Percentiles rank a stretch among this genome's conserved stretches.
These are phyloP conservation scores for Pholiota conissans DNA, from an alignment of 768 basidiomycete genomes.

Conservation along the genomic window DNA sequence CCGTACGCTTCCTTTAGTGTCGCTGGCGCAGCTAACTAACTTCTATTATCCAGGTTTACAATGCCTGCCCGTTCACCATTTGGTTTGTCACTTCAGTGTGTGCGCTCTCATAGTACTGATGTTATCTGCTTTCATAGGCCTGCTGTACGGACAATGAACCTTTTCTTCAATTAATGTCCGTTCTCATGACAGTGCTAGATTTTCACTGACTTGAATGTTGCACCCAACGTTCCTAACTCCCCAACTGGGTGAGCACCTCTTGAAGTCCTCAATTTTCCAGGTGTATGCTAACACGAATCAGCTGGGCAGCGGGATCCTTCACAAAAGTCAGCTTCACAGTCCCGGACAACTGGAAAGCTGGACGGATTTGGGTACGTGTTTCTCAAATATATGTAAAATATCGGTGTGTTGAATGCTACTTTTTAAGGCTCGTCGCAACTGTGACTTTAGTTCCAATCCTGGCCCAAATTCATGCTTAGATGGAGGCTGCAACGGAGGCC, in stretches of 20 bases:
- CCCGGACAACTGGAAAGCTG: slow-evolving; percentile 64
- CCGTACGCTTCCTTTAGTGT: not conserved
- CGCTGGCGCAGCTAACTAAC: not conserved
- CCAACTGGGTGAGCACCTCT: slow-evolving; percentile 39
- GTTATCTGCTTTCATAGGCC: slow-evolving; percentile 28
- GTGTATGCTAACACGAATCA: slow-evolving; percentile 8
- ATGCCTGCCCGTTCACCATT: slow-evolving; percentile 65
- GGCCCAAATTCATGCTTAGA: slow-evolving; percentile 61
- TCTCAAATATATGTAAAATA: not conserved
- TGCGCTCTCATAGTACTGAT: not conserved
- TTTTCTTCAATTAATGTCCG: not conserved
- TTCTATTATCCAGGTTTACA: slow-evolving; percentile 39
- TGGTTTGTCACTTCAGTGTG: slow-evolving; percentile 39
- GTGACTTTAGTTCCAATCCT: slow-evolving; percentile 54
- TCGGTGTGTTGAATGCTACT: not conserved
- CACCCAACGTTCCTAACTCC: slow-evolving; percentile 38
- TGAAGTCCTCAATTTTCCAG: not conserved
- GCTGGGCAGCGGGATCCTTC: slow-evolving; percentile 40
- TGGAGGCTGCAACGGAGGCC: slow-evolving; percentile 72
- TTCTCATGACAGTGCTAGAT: slow-evolving; percentile 32
- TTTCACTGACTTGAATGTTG: slow-evolving; percentile 59
- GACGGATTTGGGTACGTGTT: slow-evolving; percentile 51
- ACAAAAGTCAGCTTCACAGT: slow-evolving; percentile 48
- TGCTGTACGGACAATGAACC: slow-evolving; percentile 24
- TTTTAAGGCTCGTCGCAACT: slow-evolving; percentile 58